Evolutionary conservation across 2,329 filamentous ascomycete genomes (phyloP).

Genomic region (Penicillium sp.): DNA sequence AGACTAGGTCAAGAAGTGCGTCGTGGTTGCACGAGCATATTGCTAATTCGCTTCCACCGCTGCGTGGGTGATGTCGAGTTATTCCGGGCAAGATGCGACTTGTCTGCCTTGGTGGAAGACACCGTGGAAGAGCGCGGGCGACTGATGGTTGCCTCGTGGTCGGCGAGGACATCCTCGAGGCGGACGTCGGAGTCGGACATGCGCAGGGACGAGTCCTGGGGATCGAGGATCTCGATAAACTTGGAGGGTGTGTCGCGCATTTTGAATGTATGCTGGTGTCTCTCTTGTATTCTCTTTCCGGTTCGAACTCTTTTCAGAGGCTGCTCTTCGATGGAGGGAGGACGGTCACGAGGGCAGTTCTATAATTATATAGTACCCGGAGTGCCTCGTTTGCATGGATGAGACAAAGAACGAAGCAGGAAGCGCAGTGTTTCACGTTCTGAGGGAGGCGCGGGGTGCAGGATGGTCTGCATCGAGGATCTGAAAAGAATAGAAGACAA

Average conservation of each 20-base stretch:
- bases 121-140: conserved; percentile 39
- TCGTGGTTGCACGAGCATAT: conserved; percentile 33
- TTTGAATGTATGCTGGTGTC: not conserved
- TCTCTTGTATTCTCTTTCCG: too few relatives aligned
- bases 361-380: not conserved
- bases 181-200: conserved; percentile 45
- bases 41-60: conserved; percentile 37
- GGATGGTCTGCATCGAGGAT: not conserved
- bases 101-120: conserved; percentile 37
- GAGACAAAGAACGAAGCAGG: conserved; percentile 22
- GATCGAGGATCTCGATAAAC: conserved; percentile 48
- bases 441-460: not conserved
- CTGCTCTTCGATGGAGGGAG: not conserved
- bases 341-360: not conserved
- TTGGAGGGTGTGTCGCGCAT: conserved; percentile 43
- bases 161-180: conserved; percentile 47
- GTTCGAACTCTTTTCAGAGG: too few relatives aligned
- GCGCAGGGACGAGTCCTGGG: conserved; percentile 34
- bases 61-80: conserved; percentile 29
- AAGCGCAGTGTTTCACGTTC: conserved; percentile 15
- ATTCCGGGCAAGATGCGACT: conserved; percentile 24
- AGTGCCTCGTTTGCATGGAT: conserved; percentile 3
- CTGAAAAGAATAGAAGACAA: not conserved
- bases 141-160: conserved; percentile 40
- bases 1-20: conserved; percentile 20